A percentile compares a stretch with the other conserved stretches of the same genome.
phyloP scores from a whole-genome alignment of 139 green algal species.

The Closterium sp. region DNA sequence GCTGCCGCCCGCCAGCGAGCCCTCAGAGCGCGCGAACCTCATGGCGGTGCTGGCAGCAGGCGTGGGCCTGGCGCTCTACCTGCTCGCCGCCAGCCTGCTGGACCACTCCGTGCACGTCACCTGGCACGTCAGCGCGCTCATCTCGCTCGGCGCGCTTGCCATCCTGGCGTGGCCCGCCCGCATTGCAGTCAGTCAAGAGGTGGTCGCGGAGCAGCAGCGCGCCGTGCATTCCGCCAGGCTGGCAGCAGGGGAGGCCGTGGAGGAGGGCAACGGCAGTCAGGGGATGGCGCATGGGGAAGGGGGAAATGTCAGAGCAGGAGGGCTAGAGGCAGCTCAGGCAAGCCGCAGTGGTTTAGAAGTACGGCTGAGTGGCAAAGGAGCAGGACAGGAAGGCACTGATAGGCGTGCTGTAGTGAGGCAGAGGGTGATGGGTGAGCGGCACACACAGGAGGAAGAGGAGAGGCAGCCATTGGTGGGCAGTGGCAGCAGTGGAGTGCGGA shows the following conservation, averaged over 20 bases:
- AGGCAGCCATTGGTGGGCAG: neutral
- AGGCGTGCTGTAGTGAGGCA: neutral
- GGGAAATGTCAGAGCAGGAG: neutral
- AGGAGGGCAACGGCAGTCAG: neutral
- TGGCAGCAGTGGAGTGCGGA: neutral
- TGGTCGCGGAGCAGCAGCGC: conserved; percentile 11
- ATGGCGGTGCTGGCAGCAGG: conserved; percentile 8
- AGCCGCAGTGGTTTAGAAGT: neutral
- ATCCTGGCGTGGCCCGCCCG: conserved; percentile 13
- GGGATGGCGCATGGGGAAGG: neutral
- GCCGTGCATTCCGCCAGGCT: neutral
- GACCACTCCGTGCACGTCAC: conserved; percentile 1
- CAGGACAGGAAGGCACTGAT: neutral
- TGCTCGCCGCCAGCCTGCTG: conserved; percentile 39
- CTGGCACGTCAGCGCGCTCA: neutral
- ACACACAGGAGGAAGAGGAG: neutral
- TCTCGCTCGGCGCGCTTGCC: neutral
- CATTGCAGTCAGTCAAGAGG: conserved; percentile 6
- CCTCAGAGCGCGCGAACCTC: conserved; percentile 4
- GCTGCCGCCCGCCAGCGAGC: neutral
- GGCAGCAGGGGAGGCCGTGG: neutral
- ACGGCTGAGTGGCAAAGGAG: neutral
- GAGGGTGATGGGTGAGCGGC: neutral
- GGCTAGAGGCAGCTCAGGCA: neutral
- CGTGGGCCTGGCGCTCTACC: conserved; percentile 34